phyloP scores from a whole-genome alignment of 2,329 filamentous ascomycete genomes.

The Diaporthe humulicola region DNA sequence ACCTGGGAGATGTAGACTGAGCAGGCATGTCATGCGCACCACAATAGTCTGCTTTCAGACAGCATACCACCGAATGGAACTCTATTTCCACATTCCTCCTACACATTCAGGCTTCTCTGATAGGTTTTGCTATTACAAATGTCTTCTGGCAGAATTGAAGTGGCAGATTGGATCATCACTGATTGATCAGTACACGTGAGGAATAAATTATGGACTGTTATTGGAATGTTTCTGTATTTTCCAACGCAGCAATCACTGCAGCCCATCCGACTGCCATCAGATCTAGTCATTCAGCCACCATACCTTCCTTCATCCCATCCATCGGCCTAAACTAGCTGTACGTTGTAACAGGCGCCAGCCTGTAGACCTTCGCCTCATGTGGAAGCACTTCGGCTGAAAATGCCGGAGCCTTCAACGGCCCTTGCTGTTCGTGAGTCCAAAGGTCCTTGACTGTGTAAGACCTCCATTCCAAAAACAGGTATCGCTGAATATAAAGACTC shows the following conservation, averaged over 20 bases:
- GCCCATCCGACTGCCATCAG: background rate
- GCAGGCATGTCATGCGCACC: too few relatives aligned
- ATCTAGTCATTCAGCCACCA: background rate
- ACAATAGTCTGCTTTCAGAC: background rate
- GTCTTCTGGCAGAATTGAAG: too few relatives aligned
- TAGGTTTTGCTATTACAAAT: background rate
- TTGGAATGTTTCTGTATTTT: background rate
- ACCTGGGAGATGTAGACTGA: too few relatives aligned
- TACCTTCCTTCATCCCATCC: background rate
- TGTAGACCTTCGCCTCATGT: slow-evolving; percentile 35
- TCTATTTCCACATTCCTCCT: background rate
- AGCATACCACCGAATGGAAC: too few relatives aligned
- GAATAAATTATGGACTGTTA: rapidly evolving
- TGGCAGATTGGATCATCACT: too few relatives aligned
- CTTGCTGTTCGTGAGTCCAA: slow-evolving; percentile 33
- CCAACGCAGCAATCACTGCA: background rate
- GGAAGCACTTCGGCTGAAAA: slow-evolving; percentile 35
- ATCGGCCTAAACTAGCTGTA: background rate
- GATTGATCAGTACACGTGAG: background rate
- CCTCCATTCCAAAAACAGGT: slow-evolving; percentile 33
- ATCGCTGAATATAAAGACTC: slow-evolving; percentile 24
- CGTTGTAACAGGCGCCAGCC: slow-evolving; percentile 5
- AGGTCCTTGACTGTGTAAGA: slow-evolving; percentile 34
- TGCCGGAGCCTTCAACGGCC: slow-evolving; percentile 20
- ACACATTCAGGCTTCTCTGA: background rate